Percentiles rank a stretch among this genome's conserved stretches.
phyloP scores from a whole-genome alignment of 306 rosid genomes.

The Begonia masoniana region DNA sequence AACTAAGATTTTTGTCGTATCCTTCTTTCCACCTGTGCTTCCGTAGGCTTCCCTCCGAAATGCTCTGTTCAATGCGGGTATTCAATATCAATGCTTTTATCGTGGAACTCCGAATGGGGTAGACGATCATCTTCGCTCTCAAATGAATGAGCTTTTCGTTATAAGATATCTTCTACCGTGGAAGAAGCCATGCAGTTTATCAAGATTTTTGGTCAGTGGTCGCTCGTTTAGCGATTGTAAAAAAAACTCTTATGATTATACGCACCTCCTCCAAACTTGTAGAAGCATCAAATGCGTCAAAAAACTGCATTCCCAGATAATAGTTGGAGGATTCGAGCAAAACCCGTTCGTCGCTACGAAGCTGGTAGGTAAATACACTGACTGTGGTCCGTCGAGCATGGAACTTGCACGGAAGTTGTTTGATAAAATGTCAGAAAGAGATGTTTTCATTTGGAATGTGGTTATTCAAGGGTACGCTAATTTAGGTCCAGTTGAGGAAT shows the following conservation, averaged over 20 bases:
- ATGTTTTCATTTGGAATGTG: conserved; percentile 62
- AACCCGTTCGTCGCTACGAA: conserved; percentile 44
- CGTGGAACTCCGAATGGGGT: too few species aligned
- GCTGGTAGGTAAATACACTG: conserved; percentile 39
- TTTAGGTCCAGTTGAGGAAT: conserved; percentile 46
- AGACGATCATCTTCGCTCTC: neutral
- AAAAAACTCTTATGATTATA: conserved; percentile 28
- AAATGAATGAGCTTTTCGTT: neutral
- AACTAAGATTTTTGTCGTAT: too few species aligned
- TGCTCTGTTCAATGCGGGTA: too few species aligned
- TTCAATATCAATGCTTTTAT: too few species aligned
- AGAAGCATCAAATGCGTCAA: conserved; percentile 20
- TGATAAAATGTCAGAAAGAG: conserved; percentile 49
- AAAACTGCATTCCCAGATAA: conserved; percentile 48
- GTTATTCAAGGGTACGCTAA: conserved; percentile 59
- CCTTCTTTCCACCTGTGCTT: too few species aligned
- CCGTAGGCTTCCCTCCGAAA: too few species aligned
- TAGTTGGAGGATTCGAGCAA: conserved; percentile 33
- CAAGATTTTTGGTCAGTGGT: conserved; percentile 7
- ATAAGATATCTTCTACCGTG: conserved; percentile 6
- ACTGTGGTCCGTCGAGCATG: conserved; percentile 11
- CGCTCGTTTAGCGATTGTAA: conserved; percentile 5
- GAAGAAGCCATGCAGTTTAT: neutral
- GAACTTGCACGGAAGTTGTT: conserved; percentile 54
- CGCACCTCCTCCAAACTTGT: conserved; percentile 27